Base-by-base conservation (phyloP, 495 filamentous ascomycete genomes). In the Chaetomidium leptoderma region DNA sequence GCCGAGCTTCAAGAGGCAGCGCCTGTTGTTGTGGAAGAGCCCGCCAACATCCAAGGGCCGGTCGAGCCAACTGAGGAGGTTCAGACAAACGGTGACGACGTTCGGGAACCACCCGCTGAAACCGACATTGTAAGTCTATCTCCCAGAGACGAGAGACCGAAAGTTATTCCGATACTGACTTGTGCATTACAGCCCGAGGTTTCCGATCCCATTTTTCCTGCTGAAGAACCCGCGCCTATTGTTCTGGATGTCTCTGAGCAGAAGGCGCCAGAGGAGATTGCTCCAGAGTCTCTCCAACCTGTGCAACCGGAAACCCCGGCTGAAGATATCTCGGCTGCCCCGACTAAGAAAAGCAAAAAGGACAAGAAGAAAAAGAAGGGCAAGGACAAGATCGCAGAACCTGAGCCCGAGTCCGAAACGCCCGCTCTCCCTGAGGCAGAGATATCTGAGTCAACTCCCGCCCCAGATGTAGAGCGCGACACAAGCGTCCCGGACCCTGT, bases 351-450 rank as follows among this genome's bases (percentile, higher is more conserved):
- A 52, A 47, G 46, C 43, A 51, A 59, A 40, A 61, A 63, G 36
- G 61, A 76, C 61, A 69, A 74, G 57, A 73, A 72, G 54, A 64
- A 67, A 59, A 57, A 57, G 53, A 44, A 33, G 23, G 32, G 32
- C 19, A 45, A 56, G 32, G 23, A 36, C 43, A 26, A 24, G n/a
- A 11, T 16, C 5, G n/a, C 33, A n/a, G 54, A 47, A 14, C 30
- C 32, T 17, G 44, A 47, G 24, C 44, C 16, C 17, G 44, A 47
- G 14, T 11, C 43, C 14, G 43, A 13, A 32, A 26, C 26, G 4
- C 26, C 44, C 16, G 17, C 14, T 11, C 6, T 45, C 24, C 42
- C 42, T 45, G 42, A 45, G 42, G 23, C 21, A 14, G 42, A 47
- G 27, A 6, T 14, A 30, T 24, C 14, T 11, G 60, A 67, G 26